A percentile compares a stretch with the other conserved stretches of the same genome.
Conservation (phyloP, 2,329 filamentous ascomycete genomes). For the Neoascochyta sp. region DNA sequence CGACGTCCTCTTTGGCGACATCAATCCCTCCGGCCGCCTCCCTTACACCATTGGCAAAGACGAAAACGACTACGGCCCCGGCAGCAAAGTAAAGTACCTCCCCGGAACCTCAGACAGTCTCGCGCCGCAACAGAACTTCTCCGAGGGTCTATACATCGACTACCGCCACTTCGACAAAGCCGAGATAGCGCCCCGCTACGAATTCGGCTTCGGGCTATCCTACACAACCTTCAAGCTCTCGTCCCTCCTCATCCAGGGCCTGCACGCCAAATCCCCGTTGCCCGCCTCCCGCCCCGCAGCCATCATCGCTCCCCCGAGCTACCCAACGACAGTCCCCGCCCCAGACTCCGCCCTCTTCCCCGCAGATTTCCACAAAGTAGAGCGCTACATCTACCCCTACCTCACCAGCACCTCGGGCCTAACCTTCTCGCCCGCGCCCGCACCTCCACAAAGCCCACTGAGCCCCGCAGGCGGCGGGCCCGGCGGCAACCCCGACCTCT, state of each 20-base stretch:
- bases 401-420: slow-evolving; percentile 52
- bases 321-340: slow-evolving; percentile 54
- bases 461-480: slow-evolving; percentile 68
- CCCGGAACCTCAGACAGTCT: slow-evolving; percentile 56
- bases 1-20: slow-evolving; percentile 73
- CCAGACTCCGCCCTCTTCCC: slow-evolving; percentile 60
- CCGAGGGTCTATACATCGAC: slow-evolving; percentile 80
- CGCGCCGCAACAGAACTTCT: slow-evolving; percentile 76
- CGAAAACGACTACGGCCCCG: slow-evolving; percentile 71
- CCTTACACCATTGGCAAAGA: slow-evolving; percentile 82
- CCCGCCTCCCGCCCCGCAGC: slow-evolving; percentile 35
- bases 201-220: slow-evolving; percentile 81
- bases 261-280: slow-evolving; percentile 44
- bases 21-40: slow-evolving; percentile 75
- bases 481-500: slow-evolving; percentile 65
- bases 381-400: slow-evolving; percentile 73
- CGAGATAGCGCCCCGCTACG: slow-evolving; percentile 69
- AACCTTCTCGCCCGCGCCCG: slow-evolving; percentile 49
- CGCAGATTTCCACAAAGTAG: slow-evolving; percentile 55
- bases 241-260: slow-evolving; percentile 46
- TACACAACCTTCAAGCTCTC: slow-evolving; percentile 71
- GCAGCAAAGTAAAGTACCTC: slow-evolving; percentile 64
- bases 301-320: slow-evolving; percentile 40
- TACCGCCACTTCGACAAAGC: slow-evolving; percentile 85
- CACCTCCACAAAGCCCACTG: slow-evolving; percentile 50